Evolutionary conservation across 2,329 filamentous ascomycete species (phyloP), one percentile per base, ranked within the genome.

Genomic region (Plenodomus lindquistii): DNA sequence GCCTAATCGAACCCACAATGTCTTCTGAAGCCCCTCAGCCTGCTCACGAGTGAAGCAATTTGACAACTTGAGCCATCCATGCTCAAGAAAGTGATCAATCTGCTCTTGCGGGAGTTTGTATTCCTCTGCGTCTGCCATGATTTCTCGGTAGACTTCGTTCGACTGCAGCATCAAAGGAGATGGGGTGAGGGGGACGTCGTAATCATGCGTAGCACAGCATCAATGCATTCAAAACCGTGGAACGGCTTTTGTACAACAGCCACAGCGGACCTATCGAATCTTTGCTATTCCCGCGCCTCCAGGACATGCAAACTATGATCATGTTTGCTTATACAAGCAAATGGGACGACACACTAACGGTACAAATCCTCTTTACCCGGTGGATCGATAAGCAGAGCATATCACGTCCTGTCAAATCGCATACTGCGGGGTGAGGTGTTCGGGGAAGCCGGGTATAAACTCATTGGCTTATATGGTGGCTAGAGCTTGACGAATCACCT

Each of bases 1-100:
- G 20, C 83, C 85, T 4, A 89, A 77, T 9, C 86, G 78, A 0
- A 80, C 82, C 86, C 86, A 89, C 29, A 88, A 60, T 16, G 74
- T 74, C 10, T 69, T 60, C 2, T 77, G 79, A 54, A 79, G 77
- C 36, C 77, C 72, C 2, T 73, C 73, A 1, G 79, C 77, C 54
- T 79, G 75, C 43, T 75, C 72, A 16, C 63, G 65, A 0, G 77
- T 75, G 61, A 83, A 82, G 71, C 81, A 84, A 21, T 75, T 64
- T 1, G 73, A 71, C 13, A 85, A 65, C 39, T 80, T 80, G 18
- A 85, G 58, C 67, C 77, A 85, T 43, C 82, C 82, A 61, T 84
- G 72, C 36, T 76, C 62, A 29, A 85, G 67, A 62, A 84, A 85
- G 54, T 81, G 79, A 41, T 75, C 67, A 41, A 79, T 77, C 52